Evolutionary conservation across 1,284 basidiomycete species (phyloP).

Genomic region (Apiotrichum brassicae): DNA sequence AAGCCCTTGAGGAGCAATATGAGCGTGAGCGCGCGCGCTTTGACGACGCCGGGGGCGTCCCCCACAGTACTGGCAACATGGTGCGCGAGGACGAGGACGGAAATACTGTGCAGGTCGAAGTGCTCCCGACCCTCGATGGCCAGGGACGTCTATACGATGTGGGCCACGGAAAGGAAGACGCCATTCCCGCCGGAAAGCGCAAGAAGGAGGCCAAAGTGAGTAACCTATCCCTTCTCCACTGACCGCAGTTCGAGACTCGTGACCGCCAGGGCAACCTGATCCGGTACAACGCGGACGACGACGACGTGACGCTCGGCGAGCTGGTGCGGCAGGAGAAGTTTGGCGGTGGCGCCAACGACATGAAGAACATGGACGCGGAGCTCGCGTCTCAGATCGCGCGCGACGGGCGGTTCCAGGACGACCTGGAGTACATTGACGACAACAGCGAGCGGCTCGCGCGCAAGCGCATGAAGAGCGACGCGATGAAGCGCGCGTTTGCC

Average conservation of each 20-base stretch:
- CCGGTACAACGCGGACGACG: constrained; percentile 80
- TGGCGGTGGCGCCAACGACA: constrained; percentile 75
- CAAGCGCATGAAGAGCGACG: constrained; percentile 90
- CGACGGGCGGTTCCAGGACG: constrained; percentile 79
- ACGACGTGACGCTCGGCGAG: constrained; percentile 75
- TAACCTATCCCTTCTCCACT: background rate
- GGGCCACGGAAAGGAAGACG: constrained; percentile 55
- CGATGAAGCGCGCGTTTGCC: constrained; percentile 93
- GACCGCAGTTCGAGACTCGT: constrained; percentile 66
- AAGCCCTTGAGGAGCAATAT: constrained; percentile 72
- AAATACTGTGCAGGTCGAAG: constrained; percentile 56
- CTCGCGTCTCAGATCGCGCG: constrained; percentile 79
- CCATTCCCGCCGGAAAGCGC: constrained; percentile 50
- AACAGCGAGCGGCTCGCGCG: constrained; percentile 87
- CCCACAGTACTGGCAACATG: constrained; percentile 42
- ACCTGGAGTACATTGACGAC: constrained; percentile 92
- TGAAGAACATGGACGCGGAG: constrained; percentile 85
- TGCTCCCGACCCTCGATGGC: constrained; percentile 84
- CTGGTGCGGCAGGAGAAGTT: constrained; percentile 89
- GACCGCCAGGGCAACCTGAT: constrained; percentile 85
- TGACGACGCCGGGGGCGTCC: constrained; percentile 33
- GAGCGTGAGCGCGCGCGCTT: constrained; percentile 58
- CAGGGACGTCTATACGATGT: constrained; percentile 85
- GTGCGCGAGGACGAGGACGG: constrained; percentile 25
- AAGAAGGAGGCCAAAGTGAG: constrained; percentile 66